phyloP scores from a whole-genome alignment of 495 filamentous ascomycete species.

The Penicillium robsamsonii region DNA sequence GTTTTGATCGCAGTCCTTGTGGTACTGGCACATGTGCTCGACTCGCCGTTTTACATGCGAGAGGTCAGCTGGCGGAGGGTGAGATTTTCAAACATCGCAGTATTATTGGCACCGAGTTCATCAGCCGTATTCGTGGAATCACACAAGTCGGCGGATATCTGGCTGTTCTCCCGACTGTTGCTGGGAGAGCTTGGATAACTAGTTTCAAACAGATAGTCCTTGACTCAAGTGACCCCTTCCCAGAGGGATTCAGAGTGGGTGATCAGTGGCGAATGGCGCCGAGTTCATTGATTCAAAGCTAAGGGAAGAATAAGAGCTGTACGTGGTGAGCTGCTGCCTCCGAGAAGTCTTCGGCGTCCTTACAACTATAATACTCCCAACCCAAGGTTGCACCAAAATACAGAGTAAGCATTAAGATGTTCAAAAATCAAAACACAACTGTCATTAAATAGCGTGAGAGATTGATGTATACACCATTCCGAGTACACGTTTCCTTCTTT shows the following conservation, averaged over 20 bases:
- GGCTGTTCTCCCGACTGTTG: conserved; percentile 33
- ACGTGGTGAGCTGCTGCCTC: background rate
- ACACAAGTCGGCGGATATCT: conserved; percentile 27
- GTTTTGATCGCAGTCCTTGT: conserved; percentile 39
- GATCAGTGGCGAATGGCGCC: conserved; percentile 30
- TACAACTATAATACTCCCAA: background rate
- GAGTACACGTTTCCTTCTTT: background rate
- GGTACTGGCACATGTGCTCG: conserved; percentile 38
- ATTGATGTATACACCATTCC: background rate
- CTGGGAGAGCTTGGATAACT: conserved; percentile 37
- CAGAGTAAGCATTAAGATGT: background rate
- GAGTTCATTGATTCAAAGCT: conserved; percentile 1
- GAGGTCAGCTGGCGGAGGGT: conserved; percentile 24
- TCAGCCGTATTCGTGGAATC: conserved; percentile 27
- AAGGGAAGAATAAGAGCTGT: background rate
- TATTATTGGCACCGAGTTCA: conserved; percentile 33
- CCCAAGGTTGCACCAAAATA: background rate
- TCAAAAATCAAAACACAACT: background rate
- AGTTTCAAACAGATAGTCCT: conserved; percentile 34
- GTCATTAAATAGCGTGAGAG: background rate
- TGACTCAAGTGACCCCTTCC: conserved; percentile 34
- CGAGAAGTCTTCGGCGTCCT: background rate
- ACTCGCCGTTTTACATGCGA: conserved; percentile 34
- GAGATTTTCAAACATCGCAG: conserved; percentile 34
- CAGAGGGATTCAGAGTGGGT: conserved; percentile 30